Evolutionary conservation across 2,329 filamentous ascomycete genomes (phyloP).

Genomic region (Colletotrichum somersetense): DNA sequence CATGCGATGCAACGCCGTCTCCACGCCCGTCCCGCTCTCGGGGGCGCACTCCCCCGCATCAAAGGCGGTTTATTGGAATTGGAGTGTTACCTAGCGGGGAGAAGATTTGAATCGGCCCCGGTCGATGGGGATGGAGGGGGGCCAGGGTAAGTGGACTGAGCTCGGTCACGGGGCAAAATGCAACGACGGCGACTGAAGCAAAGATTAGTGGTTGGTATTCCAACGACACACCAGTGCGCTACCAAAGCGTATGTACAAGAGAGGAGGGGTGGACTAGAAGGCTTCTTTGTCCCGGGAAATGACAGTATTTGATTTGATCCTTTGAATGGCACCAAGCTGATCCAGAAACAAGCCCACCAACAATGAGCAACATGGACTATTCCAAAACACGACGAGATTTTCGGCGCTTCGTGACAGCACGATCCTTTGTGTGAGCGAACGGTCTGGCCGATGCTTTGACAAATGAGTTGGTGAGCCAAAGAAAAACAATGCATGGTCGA

Average conservation of each 20-base stretch:
- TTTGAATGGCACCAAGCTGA: neutral
- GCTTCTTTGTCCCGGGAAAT: conserved; percentile 8
- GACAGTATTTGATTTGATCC: conserved; percentile 18
- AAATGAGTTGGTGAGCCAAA: neutral
- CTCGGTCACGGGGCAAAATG: conserved; percentile 21
- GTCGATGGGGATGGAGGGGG: neutral
- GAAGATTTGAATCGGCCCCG: conserved; percentile 22
- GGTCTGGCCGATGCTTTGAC: neutral
- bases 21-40: conserved; percentile 23
- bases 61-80: conserved; percentile 15
- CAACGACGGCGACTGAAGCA: conserved; percentile 11
- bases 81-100: conserved; percentile 1
- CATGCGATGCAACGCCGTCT: conserved; percentile 32
- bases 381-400: neutral
- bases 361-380: conserved; percentile 1
- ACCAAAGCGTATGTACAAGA: conserved; percentile 15
- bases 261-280: conserved; percentile 1
- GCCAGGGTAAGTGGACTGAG: conserved; percentile 2
- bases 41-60: conserved; percentile 28
- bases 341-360: neutral
- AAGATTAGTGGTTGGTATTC: conserved; percentile 27
- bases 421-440: neutral
- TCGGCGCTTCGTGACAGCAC: neutral
- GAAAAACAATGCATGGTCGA: neutral
- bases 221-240: conserved; percentile 5